Base-by-base conservation (phyloP, 768 basidiomycete species). In the Auriscalpium vulgare region DNA sequence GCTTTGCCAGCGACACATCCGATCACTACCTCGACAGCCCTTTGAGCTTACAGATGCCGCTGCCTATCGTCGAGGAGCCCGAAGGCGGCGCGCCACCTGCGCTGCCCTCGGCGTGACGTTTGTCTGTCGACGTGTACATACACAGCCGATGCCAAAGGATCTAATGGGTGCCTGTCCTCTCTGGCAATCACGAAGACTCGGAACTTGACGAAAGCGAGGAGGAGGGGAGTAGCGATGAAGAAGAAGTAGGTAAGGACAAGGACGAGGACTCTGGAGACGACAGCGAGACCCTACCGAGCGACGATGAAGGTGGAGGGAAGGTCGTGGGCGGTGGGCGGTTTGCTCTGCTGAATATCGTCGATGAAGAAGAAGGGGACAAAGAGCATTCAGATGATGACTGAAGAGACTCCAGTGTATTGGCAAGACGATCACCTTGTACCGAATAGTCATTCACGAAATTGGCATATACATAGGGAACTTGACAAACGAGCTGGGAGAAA, bases 231-330 rank as follows among this genome's bases (percentile, higher is more conserved):
- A 71, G 69, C 53, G 64, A 62, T 2, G 64, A 60, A 7, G 71
- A 74, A 37, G 69, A 70, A 13, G 69, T 70, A 4, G 69, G 71
- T 17, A 68, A 65, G 37, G 70, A 68, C 23, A 69, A 64, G 1
- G 73, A 72, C 14, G 68, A 64, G 45, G 62, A 64, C 10, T 70
- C 64, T 7, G 68, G 65, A 47, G 63, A 67, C 10, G 53, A 55
- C 34, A 51, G 53, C 21, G 66, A 57, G 13, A 56, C 61, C 7
- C 19, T 48, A 17, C 7, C 40, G n/a, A 29, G 23, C 23, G 40
- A 43, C 3, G 47, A 61, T 37, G 54, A 34, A 44, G 59, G 59
- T 29, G 62, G 57, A 1, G 55, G 59, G 36, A 65, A n/a, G 13
- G 35, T 14, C 11, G 44, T 8, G 11, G 46, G 35, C 14, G 19